A percentile compares a stretch with the other conserved stretches of the same genome.
phyloP scores from a whole-genome alignment of 352 stramenopile genomes.

The Phytophthora colocasiae region DNA sequence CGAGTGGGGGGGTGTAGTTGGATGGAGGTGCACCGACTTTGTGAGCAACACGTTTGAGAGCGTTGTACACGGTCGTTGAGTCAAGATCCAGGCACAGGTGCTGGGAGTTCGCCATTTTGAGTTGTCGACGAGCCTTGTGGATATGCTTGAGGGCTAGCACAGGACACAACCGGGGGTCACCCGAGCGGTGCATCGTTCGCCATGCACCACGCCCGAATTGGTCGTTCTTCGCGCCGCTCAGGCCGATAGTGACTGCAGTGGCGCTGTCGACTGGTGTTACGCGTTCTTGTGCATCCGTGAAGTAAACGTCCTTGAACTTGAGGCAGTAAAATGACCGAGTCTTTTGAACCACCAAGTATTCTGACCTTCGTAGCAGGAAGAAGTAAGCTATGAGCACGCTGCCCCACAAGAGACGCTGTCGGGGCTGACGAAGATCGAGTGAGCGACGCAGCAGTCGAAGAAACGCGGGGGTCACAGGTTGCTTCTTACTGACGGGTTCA shows the following conservation, averaged over 20 bases:
- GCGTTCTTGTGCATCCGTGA: background rate
- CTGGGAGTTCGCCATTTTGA: background rate
- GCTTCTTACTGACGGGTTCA: conserved; percentile 1
- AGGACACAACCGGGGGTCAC: conserved; percentile 5
- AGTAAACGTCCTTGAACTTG: background rate
- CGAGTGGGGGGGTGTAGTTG: background rate
- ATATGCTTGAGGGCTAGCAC: background rate
- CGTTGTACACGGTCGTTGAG: background rate
- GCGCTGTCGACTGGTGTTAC: background rate
- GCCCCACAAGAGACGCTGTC: conserved; percentile 10
- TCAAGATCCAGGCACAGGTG: background rate
- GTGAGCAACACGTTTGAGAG: background rate
- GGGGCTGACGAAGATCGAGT: background rate
- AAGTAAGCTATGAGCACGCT: conserved; percentile 13
- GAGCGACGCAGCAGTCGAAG: conserved; percentile 6
- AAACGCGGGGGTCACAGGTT: conserved; percentile 11
- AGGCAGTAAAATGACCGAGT: conserved; percentile 4
- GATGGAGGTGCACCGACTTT: background rate
- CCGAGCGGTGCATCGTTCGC: conserved; percentile 10
- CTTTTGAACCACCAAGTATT: background rate
- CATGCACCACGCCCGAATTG: conserved; percentile 12
- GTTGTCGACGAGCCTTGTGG: background rate
- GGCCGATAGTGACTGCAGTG: conserved; percentile 5
- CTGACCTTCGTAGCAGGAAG: conserved; percentile 11
- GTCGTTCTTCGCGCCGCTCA: conserved; percentile 11